These are phyloP conservation scores for Sporothrix dimorphospora DNA, from an alignment of 2,329 filamentous ascomycete genomes.

Conservation along the genomic window DNA sequence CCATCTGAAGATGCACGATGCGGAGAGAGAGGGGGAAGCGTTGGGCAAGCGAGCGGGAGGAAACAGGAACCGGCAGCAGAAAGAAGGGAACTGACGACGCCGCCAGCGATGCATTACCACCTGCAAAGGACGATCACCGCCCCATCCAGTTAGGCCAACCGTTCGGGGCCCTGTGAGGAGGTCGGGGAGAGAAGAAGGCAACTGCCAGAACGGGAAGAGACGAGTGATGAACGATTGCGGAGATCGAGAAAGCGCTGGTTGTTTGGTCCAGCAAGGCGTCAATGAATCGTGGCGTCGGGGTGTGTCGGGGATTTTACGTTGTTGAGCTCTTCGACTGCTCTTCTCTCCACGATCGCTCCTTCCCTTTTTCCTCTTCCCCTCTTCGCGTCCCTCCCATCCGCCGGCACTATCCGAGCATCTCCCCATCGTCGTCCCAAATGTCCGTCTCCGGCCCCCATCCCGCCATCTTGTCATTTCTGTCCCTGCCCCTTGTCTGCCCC, in stretches of 20 bases:
- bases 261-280: not conserved
- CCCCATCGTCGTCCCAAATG: not conserved
- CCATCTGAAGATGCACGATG: not conserved
- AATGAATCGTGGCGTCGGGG: slow-evolving; percentile 9
- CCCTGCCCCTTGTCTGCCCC: not conserved
- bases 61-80: too few relatives aligned
- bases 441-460: slow-evolving; percentile 2
- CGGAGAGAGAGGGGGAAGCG: not conserved
- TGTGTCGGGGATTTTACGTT: not conserved
- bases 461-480: not conserved
- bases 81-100: not conserved
- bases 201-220: too few relatives aligned
- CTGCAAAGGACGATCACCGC: not conserved
- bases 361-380: not conserved
- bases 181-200: too few relatives aligned
- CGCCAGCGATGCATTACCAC: not conserved
- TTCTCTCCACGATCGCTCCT: not conserved
- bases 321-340: too few relatives aligned
- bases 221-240: too few relatives aligned
- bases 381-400: not conserved
- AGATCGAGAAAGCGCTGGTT: not conserved
- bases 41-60: not conserved
- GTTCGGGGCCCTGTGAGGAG: not conserved
- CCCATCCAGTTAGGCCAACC: not conserved
- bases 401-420: not conserved